Percentiles rank a stretch among this genome's conserved stretches.
Conservation (phyloP, 176 grass and related monocot species). For the Musa acuminata region DNA sequence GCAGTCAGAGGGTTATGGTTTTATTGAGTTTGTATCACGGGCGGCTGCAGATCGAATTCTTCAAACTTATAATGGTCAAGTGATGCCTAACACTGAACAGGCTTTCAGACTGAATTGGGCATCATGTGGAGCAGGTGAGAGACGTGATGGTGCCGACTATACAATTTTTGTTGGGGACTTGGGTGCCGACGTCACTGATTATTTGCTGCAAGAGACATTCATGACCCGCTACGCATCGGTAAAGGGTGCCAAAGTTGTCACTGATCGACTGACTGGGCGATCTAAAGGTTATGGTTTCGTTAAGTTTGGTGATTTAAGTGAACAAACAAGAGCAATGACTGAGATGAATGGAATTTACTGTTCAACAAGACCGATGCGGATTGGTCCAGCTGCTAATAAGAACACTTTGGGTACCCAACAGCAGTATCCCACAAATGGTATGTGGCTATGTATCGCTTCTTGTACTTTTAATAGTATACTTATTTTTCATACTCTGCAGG, state of each 20-base stretch:
- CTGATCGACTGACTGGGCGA: slow-evolving; percentile 75
- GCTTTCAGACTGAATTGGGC: slow-evolving; percentile 67
- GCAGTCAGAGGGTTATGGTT: slow-evolving; percentile 19
- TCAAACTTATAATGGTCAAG: slow-evolving; percentile 18
- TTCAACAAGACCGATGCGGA: slow-evolving; percentile 81
- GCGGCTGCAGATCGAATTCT: neutral
- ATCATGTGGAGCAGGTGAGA: slow-evolving; percentile 62
- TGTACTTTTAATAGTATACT: neutral
- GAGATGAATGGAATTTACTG: slow-evolving; percentile 98
- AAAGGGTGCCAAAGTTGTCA: slow-evolving; percentile 93
- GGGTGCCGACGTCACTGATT: slow-evolving; percentile 89
- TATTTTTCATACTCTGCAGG: slow-evolving; percentile 11
- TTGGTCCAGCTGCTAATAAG: slow-evolving; percentile 80
- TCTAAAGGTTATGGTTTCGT: slow-evolving; percentile 98
- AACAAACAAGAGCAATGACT: slow-evolving; percentile 87
- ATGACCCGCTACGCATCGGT: slow-evolving; percentile 71
- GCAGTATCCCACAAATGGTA: slow-evolving; percentile 30
- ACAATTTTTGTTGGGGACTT: slow-evolving; percentile 96
- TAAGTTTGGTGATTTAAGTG: slow-evolving; percentile 68
- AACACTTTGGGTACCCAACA: slow-evolving; percentile 59
- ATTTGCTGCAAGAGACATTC: slow-evolving; percentile 83
- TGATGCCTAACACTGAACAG: slow-evolving; percentile 22
- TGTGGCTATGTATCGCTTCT: neutral
- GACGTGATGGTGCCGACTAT: slow-evolving; percentile 65
- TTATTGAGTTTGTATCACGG: slow-evolving; percentile 8